These are phyloP conservation scores for Suillus brevipes DNA, from an alignment of 768 basidiomycete genomes.

Conservation along the genomic window DNA sequence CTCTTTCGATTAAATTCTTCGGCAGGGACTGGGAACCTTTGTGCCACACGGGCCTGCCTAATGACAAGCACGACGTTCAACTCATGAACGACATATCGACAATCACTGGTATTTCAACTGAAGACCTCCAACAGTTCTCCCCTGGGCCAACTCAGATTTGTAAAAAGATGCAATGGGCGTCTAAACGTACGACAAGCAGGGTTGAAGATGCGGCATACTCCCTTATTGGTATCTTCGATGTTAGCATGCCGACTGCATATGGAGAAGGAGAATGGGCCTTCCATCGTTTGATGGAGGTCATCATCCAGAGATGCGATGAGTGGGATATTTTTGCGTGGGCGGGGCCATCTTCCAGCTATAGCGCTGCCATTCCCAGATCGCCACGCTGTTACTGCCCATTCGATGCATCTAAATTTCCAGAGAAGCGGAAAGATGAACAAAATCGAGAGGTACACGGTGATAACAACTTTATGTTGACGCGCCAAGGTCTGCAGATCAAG, in stretches of 20 bases:
- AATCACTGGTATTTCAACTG: slow-evolving; percentile 3
- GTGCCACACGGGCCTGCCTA: neutral
- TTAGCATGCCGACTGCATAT: slow-evolving; percentile 17
- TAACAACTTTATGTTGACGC: slow-evolving; percentile 14
- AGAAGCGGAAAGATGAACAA: neutral
- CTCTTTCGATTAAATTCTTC: slow-evolving; percentile 5
- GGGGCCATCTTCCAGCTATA: slow-evolving; percentile 17
- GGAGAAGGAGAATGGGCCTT: slow-evolving; percentile 26
- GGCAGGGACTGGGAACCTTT: neutral
- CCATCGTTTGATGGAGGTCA: slow-evolving; percentile 26
- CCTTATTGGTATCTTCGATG: slow-evolving; percentile 27
- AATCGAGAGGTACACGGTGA: slow-evolving; percentile 14
- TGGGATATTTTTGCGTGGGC: slow-evolving; percentile 28
- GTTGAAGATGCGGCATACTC: slow-evolving; percentile 28
- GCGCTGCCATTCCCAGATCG: slow-evolving; percentile 15
- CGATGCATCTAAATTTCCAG: neutral
- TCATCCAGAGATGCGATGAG: slow-evolving; percentile 22
- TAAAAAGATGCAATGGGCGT: slow-evolving; percentile 21
- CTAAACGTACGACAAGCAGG: slow-evolving; percentile 24
- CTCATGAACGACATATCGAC: neutral
- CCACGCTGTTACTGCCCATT: slow-evolving; percentile 17
- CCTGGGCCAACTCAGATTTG: slow-evolving; percentile 9
- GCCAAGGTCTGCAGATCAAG: slow-evolving; percentile 17
- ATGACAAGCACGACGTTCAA: slow-evolving; percentile 3
- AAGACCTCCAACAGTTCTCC: slow-evolving; percentile 2